Conservation (phyloP, 495 filamentous ascomycete genomes). For the Trichoderma erinaceum region DNA sequence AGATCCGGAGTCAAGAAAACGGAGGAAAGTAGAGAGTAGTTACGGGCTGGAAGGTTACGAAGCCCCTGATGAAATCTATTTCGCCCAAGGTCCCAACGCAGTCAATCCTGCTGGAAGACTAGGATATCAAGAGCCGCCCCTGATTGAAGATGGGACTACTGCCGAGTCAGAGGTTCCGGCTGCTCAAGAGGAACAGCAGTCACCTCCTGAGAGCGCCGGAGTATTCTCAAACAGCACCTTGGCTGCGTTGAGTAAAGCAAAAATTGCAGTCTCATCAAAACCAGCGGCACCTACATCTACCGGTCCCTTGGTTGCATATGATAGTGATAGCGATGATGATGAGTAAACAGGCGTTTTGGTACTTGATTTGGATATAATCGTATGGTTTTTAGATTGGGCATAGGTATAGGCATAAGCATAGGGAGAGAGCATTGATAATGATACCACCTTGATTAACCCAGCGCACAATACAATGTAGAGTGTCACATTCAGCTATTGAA, state of each 20-base stretch:
- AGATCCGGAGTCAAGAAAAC: slow-evolving; percentile 77
- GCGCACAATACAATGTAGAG: not conserved
- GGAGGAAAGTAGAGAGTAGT: slow-evolving; percentile 80
- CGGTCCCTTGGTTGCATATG: slow-evolving; percentile 82
- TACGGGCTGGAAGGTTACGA: slow-evolving; percentile 92
- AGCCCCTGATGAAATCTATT: slow-evolving; percentile 91
- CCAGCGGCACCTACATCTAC: slow-evolving; percentile 35
- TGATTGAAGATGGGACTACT: slow-evolving; percentile 40
- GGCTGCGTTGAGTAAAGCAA: slow-evolving; percentile 57
- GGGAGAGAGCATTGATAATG: slow-evolving; percentile 12
- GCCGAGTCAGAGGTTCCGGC: slow-evolving; percentile 17
- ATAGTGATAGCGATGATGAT: slow-evolving; percentile 83
- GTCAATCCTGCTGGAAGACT: slow-evolving; percentile 52
- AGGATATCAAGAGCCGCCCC: slow-evolving; percentile 42
- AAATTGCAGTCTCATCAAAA: slow-evolving; percentile 45
- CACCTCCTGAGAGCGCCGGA: slow-evolving; percentile 47
- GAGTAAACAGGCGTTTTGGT: slow-evolving; percentile 23
- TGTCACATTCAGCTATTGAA: slow-evolving; percentile 61
- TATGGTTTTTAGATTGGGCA: not conserved
- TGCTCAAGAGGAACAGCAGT: slow-evolving; percentile 33
- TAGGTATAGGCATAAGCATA: not conserved
- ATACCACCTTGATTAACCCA: slow-evolving; percentile 14
- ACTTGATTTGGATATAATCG: not conserved
- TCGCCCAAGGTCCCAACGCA: slow-evolving; percentile 58
- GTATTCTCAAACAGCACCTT: slow-evolving; percentile 79